Conservation (phyloP, 257 asterid species). For the Paulownia fortunei region DNA sequence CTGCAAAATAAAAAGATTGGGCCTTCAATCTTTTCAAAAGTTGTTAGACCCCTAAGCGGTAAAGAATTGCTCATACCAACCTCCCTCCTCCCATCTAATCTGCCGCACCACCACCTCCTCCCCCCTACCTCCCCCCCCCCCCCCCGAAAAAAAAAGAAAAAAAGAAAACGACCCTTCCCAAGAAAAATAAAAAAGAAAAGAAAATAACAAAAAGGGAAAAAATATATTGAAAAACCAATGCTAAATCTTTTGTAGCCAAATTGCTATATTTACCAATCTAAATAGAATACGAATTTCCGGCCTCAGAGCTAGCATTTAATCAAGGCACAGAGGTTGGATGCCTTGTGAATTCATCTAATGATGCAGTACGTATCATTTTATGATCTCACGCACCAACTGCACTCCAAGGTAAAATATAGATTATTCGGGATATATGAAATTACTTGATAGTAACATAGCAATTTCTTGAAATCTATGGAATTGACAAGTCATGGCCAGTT, state of each 20-base stretch:
- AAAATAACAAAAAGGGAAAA: background rate
- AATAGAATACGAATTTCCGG: no score
- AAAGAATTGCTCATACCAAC: background rate
- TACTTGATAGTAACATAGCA: slow-evolving; percentile 77
- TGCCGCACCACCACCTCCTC: background rate
- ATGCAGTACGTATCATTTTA: background rate
- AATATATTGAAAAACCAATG: background rate
- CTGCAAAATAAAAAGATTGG: background rate
- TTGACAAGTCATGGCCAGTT: slow-evolving; percentile 60
- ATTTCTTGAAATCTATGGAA: slow-evolving; percentile 69
- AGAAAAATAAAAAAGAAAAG: background rate
- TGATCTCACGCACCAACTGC: background rate
- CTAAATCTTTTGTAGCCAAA: background rate
- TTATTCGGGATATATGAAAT: background rate
- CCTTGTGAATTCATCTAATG: background rate
- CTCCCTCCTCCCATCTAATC: background rate
- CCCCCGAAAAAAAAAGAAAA: no score
- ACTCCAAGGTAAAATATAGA: background rate
- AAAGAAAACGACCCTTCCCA: no score
- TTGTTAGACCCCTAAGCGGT: background rate
- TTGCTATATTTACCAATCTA: slow-evolving; percentile 17
- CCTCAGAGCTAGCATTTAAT: background rate
- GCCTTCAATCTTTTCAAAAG: background rate
- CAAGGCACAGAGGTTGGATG: background rate
- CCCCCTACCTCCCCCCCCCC: background rate